Conservation (phyloP, 2,329 filamentous ascomycete genomes). For the Penicillium glabrum region DNA sequence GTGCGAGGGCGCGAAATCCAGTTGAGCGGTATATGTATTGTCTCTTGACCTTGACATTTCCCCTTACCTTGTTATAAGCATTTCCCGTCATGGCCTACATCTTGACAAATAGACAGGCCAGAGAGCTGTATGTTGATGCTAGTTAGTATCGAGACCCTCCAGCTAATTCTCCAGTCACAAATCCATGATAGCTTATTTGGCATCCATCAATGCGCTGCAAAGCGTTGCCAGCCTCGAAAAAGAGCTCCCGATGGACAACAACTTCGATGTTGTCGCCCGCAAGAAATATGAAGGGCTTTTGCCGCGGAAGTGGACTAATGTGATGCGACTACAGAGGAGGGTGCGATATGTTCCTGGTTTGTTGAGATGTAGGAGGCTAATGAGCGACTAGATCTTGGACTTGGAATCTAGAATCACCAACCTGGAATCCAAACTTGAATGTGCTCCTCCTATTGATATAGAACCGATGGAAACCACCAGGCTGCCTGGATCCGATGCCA, state of each 20-base stretch:
- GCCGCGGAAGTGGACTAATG: slow-evolving; percentile 98
- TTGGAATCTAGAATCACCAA: no score
- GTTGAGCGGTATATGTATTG: not conserved
- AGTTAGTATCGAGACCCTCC: not conserved
- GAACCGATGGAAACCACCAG: no score
- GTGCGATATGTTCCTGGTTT: not conserved
- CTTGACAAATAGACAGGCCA: not conserved
- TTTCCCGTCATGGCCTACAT: not conserved
- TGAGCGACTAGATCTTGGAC: not conserved
- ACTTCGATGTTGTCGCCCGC: slow-evolving; percentile 73
- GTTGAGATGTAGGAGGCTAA: slow-evolving; percentile 51
- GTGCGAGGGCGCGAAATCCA: not conserved
- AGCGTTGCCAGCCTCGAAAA: slow-evolving; percentile 69
- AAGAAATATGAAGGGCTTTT: slow-evolving; percentile 92
- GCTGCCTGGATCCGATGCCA: no score
- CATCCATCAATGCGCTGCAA: slow-evolving; percentile 67
- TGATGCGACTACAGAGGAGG: slow-evolving; percentile 85
- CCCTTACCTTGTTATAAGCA: not conserved
- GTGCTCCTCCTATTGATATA: no score
- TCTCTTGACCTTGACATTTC: not conserved
- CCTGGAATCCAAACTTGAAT: no score
- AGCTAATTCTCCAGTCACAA: slow-evolving; percentile 56
- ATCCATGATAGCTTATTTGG: slow-evolving; percentile 84
- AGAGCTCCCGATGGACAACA: slow-evolving; percentile 66
- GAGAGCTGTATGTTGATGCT: not conserved